Base-by-base conservation (phyloP, 305 asterid genomes). In the Fraxinus sp. region DNA sequence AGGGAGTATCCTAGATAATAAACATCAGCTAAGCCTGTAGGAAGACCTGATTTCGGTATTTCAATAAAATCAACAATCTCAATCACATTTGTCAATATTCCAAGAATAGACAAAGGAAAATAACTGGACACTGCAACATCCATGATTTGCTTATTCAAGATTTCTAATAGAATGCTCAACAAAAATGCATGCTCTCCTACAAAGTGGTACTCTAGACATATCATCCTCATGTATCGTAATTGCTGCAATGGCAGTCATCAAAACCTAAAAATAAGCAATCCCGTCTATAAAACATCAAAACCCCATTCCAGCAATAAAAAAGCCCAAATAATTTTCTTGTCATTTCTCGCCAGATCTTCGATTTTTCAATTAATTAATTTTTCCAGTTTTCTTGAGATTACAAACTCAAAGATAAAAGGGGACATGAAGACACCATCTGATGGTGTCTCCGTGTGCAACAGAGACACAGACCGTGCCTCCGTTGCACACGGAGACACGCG, bases 1-100 rank as follows among this genome's bases (percentile, higher is more conserved):
- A 95, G 83, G 36, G 92, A 82, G 89, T 92, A 93, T 74, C 97
- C 98, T 52, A 93, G 83, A 80, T 89, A 87, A 87, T 94, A 97
- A 64, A 88, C 76, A 75, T 78, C 87, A 81, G 91, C 26, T 78
- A 85, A 76, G 28, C 93, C 97, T 14, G 94, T 91, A 33, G 98
- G 99, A 74, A 94, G 92, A 79, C 86, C 78, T 6, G 83, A 80
- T 33, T 80, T 86, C 20, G 88, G 91, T 85, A 90, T 79, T 22
- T 79, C 83, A 84, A 85, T 75, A 84, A 88, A 90, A 76, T 90
- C 95, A 78, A 89, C 88, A 6, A 82, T 76, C 79, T 55, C 82
- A 36, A 84, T 76, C 64, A 90, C 90, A 18, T 59, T 84, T 90
- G 85, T 90, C 70, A 94, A 80, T 68, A 92, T 86, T 82, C 78